Evolutionary conservation across 208 protist genomes (phyloP).

Genomic region (Vickermania spadyakhi): DNA sequence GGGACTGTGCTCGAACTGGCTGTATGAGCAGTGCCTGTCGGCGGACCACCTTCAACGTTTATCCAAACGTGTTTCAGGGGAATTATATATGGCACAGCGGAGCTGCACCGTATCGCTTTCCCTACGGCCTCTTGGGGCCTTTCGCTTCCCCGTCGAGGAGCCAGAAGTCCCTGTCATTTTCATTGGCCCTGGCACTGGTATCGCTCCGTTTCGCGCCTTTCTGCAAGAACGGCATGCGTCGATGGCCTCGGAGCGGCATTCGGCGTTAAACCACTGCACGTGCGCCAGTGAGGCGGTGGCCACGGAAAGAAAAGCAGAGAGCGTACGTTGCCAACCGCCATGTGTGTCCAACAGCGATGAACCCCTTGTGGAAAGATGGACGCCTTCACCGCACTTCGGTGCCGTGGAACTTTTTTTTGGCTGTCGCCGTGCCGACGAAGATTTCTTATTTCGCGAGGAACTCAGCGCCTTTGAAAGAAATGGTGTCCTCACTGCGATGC

Average conservation of each 20-base stretch:
- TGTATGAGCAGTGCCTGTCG: conserved; percentile 34
- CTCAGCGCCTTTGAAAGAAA: conserved; percentile 23
- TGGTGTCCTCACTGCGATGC: conserved; percentile 22
- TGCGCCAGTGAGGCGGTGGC: neutral
- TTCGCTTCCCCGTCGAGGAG: conserved; percentile 39
- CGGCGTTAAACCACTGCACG: neutral
- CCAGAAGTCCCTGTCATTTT: conserved; percentile 57
- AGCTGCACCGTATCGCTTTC: conserved; percentile 20
- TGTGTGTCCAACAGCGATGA: neutral
- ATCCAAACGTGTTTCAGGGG: neutral
- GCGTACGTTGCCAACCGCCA: too few species aligned
- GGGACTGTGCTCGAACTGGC: conserved; percentile 49
- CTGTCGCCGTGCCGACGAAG: conserved; percentile 22
- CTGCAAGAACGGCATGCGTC: conserved; percentile 53
- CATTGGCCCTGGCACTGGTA: conserved; percentile 80
- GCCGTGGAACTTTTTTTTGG: conserved; percentile 46
- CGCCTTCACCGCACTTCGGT: neutral
- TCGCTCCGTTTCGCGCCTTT: conserved; percentile 81
- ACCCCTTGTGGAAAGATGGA: neutral
- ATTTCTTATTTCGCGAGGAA: conserved; percentile 45
- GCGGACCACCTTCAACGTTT: conserved; percentile 8
- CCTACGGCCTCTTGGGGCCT: conserved; percentile 29
- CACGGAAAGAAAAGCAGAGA: too few species aligned
- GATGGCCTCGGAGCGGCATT: neutral
- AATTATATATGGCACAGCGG: conserved; percentile 9